phyloP scores from a whole-genome alignment of 768 basidiomycete species.

The Podaxis sp. region DNA sequence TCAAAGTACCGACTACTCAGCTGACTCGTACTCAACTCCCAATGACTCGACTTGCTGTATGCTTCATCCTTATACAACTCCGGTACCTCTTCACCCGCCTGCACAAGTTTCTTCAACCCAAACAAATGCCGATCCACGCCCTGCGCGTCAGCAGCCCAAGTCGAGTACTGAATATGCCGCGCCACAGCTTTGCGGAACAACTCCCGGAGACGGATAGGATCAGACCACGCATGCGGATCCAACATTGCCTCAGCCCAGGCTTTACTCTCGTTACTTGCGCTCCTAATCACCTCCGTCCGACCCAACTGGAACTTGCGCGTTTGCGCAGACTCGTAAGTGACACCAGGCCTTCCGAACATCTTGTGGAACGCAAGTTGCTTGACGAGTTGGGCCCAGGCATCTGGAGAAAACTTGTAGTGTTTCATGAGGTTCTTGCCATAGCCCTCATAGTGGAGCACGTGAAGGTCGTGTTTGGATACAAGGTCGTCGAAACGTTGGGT shows the following conservation, averaged over 20 bases:
- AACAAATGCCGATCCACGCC: slow-evolving; percentile 97
- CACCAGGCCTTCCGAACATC: slow-evolving; percentile 69
- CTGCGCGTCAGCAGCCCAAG: slow-evolving; percentile 82
- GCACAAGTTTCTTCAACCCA: too few relatives aligned
- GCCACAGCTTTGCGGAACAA: slow-evolving; percentile 75
- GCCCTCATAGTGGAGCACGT: slow-evolving; percentile 80
- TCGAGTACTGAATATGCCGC: slow-evolving; percentile 85
- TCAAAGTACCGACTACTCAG: slow-evolving; percentile 79
- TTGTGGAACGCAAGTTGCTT: slow-evolving; percentile 97
- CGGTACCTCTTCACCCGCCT: slow-evolving; percentile 71
- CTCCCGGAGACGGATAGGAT: slow-evolving; percentile 47
- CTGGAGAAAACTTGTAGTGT: slow-evolving; percentile 79
- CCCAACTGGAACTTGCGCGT: slow-evolving; percentile 91
- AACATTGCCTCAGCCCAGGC: slow-evolving; percentile 71
- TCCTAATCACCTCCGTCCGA: slow-evolving; percentile 93
- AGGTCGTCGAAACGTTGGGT: slow-evolving; percentile 61
- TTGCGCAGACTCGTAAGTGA: slow-evolving; percentile 93
- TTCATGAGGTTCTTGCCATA: slow-evolving; percentile 92
- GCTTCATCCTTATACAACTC: slow-evolving; percentile 74
- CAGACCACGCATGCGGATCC: slow-evolving; percentile 27
- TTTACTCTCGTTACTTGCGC: slow-evolving; percentile 71
- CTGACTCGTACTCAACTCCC: slow-evolving; percentile 93
- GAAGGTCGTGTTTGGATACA: slow-evolving; percentile 34
- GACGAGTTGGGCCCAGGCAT: slow-evolving; percentile 93
- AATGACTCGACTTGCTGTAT: slow-evolving; percentile 72